Evolutionary conservation across 768 basidiomycete species (phyloP).

Genomic region (Lyophyllum decastes): DNA sequence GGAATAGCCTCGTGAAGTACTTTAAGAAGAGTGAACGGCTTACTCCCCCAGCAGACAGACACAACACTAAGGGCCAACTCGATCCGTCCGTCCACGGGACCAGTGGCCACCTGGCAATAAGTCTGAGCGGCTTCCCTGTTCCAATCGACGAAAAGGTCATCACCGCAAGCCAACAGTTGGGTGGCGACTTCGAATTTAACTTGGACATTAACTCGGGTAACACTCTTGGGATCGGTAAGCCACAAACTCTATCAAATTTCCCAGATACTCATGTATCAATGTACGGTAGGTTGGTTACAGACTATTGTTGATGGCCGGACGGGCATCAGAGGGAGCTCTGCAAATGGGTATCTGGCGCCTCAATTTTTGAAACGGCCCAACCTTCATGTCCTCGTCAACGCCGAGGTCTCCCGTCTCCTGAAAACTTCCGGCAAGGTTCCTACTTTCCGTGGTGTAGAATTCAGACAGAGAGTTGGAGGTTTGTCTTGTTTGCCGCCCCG

Average conservation of each 20-base stretch:
- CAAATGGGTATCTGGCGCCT: conserved; percentile 25
- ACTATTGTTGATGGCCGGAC: no score
- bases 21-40: background rate
- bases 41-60: background rate
- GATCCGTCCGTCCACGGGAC: background rate
- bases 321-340: conserved; percentile 19
- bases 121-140: background rate
- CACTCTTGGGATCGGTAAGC: conserved; percentile 21
- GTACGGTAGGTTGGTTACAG: no score
- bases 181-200: conserved; percentile 4
- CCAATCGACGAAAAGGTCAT: background rate
- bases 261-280: no score
- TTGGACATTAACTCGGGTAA: conserved; percentile 22
- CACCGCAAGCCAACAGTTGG: background rate
- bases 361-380: conserved; percentile 20
- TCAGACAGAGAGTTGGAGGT: conserved; percentile 9
- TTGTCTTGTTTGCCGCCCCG: no score
- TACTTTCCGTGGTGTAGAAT: conserved; percentile 21
- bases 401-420: conserved; percentile 28
- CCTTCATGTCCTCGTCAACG: conserved; percentile 24
- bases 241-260: no score
- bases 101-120: background rate
- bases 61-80: background rate
- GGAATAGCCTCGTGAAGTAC: background rate
- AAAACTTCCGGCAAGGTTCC: conserved; percentile 4